phyloP scores from a whole-genome alignment of 2,329 filamentous ascomycete species.

The Cytospora chrysosperma region DNA sequence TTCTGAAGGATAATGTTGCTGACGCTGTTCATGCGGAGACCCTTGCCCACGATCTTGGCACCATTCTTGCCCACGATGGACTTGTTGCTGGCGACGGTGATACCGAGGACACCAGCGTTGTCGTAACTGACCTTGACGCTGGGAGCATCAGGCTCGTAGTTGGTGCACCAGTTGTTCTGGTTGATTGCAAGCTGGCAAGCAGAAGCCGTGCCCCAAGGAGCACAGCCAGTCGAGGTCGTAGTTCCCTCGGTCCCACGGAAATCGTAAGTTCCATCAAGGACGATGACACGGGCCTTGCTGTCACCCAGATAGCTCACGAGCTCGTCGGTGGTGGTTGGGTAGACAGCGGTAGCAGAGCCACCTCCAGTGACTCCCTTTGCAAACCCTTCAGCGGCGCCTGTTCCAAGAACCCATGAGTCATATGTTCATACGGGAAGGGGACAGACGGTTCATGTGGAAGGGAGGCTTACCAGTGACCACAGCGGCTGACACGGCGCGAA shows the following conservation, averaged over 20 bases:
- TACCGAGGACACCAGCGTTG: conserved; percentile 50
- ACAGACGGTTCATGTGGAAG: background rate
- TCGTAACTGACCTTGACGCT: conserved; percentile 46
- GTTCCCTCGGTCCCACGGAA: conserved; percentile 57
- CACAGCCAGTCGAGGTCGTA: conserved; percentile 52
- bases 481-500: conserved; percentile 2
- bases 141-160: conserved; percentile 54
- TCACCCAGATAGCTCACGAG: conserved; percentile 60
- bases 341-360: conserved; percentile 52
- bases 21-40: conserved; percentile 47
- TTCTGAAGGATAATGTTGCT: conserved; percentile 63
- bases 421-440: background rate
- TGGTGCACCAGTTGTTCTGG: conserved; percentile 57
- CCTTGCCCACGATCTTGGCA: conserved; percentile 58
- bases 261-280: conserved; percentile 56
- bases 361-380: conserved; percentile 58
- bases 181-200: conserved; percentile 60
- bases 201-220: conserved; percentile 54
- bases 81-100: conserved; percentile 58
- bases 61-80: conserved; percentile 52
- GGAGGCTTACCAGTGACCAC: conserved; percentile 15
- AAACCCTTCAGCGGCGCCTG: conserved; percentile 43
- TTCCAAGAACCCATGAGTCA: conserved; percentile 1
- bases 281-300: conserved; percentile 52
- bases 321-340: conserved; percentile 53